Conservation (phyloP, 2,329 filamentous ascomycete genomes). For the Colletotrichum orbiculare region DNA sequence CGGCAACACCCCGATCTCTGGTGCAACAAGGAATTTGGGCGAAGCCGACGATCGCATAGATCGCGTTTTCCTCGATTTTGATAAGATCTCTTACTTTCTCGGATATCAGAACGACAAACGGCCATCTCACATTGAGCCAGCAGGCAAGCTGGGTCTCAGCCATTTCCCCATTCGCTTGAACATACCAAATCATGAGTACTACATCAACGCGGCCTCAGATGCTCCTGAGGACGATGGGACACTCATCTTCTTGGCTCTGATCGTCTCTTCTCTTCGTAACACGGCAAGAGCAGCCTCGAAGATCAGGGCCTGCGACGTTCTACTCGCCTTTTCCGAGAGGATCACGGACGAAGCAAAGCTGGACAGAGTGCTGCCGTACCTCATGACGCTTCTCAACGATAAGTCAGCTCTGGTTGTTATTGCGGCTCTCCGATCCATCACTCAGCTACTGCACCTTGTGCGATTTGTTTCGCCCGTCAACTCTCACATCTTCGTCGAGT, state of each 20-base stretch:
- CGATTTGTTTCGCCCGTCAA: conserved; percentile 85
- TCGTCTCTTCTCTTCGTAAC: conserved; percentile 89
- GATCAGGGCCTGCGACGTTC: conserved; percentile 87
- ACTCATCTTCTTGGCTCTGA: conserved; percentile 88
- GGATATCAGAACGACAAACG: conserved; percentile 65
- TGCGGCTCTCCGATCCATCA: conserved; percentile 85
- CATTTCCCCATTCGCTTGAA: conserved; percentile 86
- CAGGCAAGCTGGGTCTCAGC: conserved; percentile 63
- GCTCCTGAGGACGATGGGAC: conserved; percentile 86
- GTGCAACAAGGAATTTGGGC: conserved; percentile 76
- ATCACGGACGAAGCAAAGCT: conserved; percentile 96
- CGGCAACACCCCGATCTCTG: conserved; percentile 77
- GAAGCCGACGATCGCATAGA: conserved; percentile 96
- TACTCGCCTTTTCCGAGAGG: conserved; percentile 90
- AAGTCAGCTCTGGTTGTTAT: conserved; percentile 86
- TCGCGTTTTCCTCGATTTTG: conserved; percentile 91
- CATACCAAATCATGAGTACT: conserved; percentile 85
- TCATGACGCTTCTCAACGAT: conserved; percentile 85
- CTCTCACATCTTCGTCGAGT: conserved; percentile 75
- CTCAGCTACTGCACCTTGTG: conserved; percentile 88
- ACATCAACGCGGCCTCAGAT: conserved; percentile 69
- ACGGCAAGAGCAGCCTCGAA: conserved; percentile 90
- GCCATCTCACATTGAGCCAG: conserved; percentile 43
- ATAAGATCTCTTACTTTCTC: conserved; percentile 96
- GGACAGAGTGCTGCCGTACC: conserved; percentile 90